Evolutionary conservation across 2,329 filamentous ascomycete species (phyloP).

Genomic region (Diaporthe citriasiana): DNA sequence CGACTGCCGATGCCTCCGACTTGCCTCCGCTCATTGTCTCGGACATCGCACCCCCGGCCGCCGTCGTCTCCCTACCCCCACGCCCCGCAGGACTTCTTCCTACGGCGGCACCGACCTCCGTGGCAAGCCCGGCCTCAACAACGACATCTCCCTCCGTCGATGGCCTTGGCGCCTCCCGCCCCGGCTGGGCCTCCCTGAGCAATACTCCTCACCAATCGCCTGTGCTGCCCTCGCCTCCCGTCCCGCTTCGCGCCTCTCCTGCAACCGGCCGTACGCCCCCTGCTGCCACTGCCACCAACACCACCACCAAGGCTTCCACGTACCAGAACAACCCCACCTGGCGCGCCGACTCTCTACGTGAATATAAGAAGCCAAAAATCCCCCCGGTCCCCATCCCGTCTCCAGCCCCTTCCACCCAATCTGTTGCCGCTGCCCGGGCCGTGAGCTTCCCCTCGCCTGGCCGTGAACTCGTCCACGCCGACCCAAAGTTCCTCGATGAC

Average conservation of each 20-base stretch:
- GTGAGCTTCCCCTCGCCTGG: conserved; percentile 54
- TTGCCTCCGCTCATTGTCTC: conserved; percentile 31
- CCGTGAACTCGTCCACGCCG: conserved; percentile 47
- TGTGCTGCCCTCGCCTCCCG: conserved; percentile 9
- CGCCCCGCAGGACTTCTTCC: background rate
- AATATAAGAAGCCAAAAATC: background rate
- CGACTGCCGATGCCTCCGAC: background rate
- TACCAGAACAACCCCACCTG: conserved; percentile 10
- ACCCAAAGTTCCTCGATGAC: conserved; percentile 57
- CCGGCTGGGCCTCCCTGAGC: background rate
- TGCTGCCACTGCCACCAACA: no score
- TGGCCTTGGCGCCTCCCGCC: background rate
- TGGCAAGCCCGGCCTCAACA: background rate
- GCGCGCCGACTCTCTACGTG: background rate
- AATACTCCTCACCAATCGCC: conserved; percentile 21
- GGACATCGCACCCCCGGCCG: conserved; percentile 3
- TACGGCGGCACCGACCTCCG: background rate
- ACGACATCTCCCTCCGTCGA: background rate
- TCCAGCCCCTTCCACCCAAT: background rate
- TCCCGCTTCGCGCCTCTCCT: background rate
- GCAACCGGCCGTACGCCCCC: background rate
- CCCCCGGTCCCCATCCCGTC: background rate
- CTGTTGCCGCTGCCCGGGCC: background rate
- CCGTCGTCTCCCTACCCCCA: background rate
- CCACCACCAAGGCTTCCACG: background rate